Evolutionary conservation across 768 basidiomycete genomes (phyloP).

Genomic region (Boletus insuetus): DNA sequence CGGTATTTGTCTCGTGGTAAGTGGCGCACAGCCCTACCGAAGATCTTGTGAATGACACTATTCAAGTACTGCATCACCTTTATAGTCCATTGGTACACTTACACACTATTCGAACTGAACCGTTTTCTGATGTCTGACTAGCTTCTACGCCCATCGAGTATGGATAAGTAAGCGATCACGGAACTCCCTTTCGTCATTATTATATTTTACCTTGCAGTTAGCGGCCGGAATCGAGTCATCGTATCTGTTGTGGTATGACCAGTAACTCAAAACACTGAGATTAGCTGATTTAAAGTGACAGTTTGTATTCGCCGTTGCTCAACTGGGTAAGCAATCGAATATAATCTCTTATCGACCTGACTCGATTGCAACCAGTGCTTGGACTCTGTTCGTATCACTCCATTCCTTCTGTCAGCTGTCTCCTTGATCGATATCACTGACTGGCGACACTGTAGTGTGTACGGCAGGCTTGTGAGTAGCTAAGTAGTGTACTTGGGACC

Average conservation of each 20-base stretch:
- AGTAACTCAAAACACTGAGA: background rate
- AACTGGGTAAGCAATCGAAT: slow-evolving; percentile 9
- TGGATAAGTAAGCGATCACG: slow-evolving; percentile 24
- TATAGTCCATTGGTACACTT: slow-evolving; percentile 18
- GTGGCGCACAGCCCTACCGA: background rate
- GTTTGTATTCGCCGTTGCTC: slow-evolving; percentile 7
- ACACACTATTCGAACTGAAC: background rate
- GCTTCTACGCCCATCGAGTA: slow-evolving; percentile 27
- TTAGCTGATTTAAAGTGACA: background rate
- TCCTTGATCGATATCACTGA: background rate
- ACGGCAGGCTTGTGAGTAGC: slow-evolving; percentile 5
- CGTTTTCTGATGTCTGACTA: background rate
- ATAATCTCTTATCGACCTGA: background rate
- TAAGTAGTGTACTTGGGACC: too few species aligned
- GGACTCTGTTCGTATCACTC: slow-evolving; percentile 13
- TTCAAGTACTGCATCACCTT: slow-evolving; percentile 20
- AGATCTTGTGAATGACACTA: background rate
- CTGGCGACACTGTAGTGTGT: background rate
- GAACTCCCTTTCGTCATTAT: background rate
- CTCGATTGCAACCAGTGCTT: slow-evolving; percentile 3
- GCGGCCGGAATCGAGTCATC: slow-evolving; percentile 15
- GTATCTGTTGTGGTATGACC: slow-evolving; percentile 14
- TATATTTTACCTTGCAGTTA: slow-evolving; percentile 12
- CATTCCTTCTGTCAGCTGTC: background rate
- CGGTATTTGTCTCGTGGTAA: background rate